These are phyloP conservation scores for Alternaria sp. DNA, from an alignment of 2,329 filamentous ascomycete genomes.

Conservation along the genomic window DNA sequence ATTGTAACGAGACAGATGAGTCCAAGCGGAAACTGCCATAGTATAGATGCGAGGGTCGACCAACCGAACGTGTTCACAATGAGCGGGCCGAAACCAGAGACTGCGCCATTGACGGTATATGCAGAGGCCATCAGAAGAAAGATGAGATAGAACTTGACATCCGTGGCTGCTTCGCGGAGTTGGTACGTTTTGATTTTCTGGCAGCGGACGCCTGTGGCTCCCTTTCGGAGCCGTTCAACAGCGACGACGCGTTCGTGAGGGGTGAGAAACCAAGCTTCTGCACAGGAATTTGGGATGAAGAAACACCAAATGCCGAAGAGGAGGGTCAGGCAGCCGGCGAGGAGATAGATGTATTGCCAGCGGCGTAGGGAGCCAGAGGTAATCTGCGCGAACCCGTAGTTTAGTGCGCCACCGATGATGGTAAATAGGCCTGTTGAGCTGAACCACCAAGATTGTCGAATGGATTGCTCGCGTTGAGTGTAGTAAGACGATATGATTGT, in stretches of 20 bases:
- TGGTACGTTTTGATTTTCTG: constrained; percentile 63
- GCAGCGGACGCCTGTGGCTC: constrained; percentile 62
- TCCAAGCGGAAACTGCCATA: constrained; percentile 77
- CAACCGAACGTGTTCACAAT: constrained; percentile 55
- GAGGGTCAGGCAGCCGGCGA: constrained; percentile 65
- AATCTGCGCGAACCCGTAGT: constrained; percentile 52
- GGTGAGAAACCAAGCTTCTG: constrained; percentile 73
- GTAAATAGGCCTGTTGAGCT: constrained; percentile 59
- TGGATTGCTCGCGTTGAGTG: constrained; percentile 52
- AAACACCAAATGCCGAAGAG: constrained; percentile 73
- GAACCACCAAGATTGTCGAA: constrained; percentile 73
- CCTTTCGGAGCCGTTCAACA: constrained; percentile 55
- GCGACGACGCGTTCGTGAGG: constrained; percentile 67
- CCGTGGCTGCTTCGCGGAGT: constrained; percentile 57
- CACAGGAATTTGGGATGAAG: constrained; percentile 70
- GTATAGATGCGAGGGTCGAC: constrained; percentile 46
- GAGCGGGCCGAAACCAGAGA: constrained; percentile 50
- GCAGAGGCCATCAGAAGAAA: constrained; percentile 56
- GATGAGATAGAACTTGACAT: constrained; percentile 55
- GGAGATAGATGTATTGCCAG: constrained; percentile 74
- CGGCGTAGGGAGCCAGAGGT: constrained; percentile 51
- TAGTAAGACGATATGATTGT: constrained; percentile 58
- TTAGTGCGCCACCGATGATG: constrained; percentile 44
- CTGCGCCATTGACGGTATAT: constrained; percentile 64
- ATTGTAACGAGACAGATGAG: constrained; percentile 73